Evolutionary conservation across 257 asterid genomes (phyloP).

Genomic region (Capsicum chinense): DNA sequence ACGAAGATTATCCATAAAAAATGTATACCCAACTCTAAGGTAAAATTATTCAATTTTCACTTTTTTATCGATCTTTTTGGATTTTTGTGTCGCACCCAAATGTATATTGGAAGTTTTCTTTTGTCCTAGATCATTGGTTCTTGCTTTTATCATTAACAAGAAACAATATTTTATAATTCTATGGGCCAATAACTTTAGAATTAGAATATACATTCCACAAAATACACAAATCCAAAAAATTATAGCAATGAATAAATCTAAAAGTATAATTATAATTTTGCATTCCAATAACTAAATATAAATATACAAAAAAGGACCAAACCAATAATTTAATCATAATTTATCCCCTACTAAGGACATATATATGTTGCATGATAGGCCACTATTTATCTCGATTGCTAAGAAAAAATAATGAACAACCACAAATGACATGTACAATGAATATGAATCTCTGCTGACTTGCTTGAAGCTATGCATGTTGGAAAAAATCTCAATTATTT

Average conservation of each 20-base stretch:
- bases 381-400: no score
- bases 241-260: not conserved
- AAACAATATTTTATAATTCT: not conserved
- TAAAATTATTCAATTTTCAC: not conserved
- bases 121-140: not conserved
- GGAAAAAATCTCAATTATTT: no score
- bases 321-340: no score
- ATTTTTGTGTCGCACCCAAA: not conserved
- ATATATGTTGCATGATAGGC: no score
- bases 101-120: not conserved
- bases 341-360: no score
- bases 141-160: constrained; percentile 9
- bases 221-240: not conserved
- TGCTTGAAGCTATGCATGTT: no score
- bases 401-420: no score
- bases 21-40: not conserved
- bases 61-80: not conserved
- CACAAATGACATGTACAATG: no score
- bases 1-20: no score
- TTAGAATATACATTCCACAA: not conserved
- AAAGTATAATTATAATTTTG: not conserved
- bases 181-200: not conserved
- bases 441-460: no score
- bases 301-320: no score
- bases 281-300: no score